These are phyloP conservation scores for Aureobasidium sp. DNA, from an alignment of 2,329 filamentous ascomycete species.

Conservation along the genomic window DNA sequence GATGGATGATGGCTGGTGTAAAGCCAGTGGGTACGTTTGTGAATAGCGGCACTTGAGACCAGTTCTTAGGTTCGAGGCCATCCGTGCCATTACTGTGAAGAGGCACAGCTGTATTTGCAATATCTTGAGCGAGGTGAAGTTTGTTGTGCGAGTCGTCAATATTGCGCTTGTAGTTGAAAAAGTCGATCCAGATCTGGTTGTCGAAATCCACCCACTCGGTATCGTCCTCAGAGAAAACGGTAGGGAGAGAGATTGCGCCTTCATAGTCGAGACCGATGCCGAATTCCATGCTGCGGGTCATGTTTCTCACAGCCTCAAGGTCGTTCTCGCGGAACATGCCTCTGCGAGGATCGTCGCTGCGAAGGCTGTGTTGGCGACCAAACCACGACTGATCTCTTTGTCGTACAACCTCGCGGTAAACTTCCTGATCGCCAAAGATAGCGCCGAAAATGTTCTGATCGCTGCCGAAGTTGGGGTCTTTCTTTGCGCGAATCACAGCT, in stretches of 20 bases:
- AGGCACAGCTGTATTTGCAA: conserved; percentile 13
- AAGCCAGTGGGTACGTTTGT: conserved; percentile 14
- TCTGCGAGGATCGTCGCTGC: background rate
- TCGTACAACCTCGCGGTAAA: conserved; percentile 23
- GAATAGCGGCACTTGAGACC: conserved; percentile 12
- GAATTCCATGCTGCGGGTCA: conserved; percentile 28
- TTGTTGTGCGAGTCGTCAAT: conserved; percentile 15
- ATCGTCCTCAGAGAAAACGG: conserved; percentile 22
- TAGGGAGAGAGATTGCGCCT: conserved; percentile 20
- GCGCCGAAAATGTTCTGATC: conserved; percentile 30
- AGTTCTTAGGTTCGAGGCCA: conserved; percentile 3
- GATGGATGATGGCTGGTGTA: conserved; percentile 14
- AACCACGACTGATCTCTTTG: conserved; percentile 23
- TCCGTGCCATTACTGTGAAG: conserved; percentile 11
- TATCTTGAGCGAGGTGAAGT: conserved; percentile 14
- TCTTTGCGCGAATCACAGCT: conserved; percentile 24
- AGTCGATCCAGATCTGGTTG: conserved; percentile 13
- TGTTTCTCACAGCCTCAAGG: conserved; percentile 18
- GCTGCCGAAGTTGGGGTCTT: conserved; percentile 22
- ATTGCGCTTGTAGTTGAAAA: conserved; percentile 13
- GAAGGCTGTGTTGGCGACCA: conserved; percentile 13
- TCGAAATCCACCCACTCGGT: conserved; percentile 19
- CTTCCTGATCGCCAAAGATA: conserved; percentile 26
- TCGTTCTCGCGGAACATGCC: conserved; percentile 14
- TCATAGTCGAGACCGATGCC: conserved; percentile 23